Conservation (phyloP, 495 filamentous ascomycete species). For the Apiosordaria backusii region DNA sequence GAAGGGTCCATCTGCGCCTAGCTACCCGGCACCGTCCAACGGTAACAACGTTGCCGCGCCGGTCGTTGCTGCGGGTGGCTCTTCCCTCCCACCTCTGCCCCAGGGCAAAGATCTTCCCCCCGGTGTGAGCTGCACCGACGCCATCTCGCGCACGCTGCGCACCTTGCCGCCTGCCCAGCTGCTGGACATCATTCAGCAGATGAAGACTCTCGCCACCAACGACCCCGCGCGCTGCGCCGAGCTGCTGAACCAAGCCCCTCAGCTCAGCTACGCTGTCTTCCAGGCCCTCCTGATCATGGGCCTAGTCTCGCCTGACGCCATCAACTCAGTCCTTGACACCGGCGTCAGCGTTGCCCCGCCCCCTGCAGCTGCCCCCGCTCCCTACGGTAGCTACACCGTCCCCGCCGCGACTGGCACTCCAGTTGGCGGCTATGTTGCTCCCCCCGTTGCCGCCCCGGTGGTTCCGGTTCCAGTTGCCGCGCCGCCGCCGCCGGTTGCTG, state of each 20-base stretch:
- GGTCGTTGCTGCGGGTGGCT: conserved; percentile 31
- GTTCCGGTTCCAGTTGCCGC: conserved; percentile 18
- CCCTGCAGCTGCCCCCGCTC: conserved; percentile 20
- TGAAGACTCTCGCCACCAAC: conserved; percentile 78
- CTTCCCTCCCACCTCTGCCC: conserved; percentile 71
- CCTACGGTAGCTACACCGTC: conserved; percentile 50
- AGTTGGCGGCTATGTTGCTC: conserved; percentile 37
- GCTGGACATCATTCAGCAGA: conserved; percentile 89
- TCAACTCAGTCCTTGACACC: conserved; percentile 48
- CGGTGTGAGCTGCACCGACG: conserved; percentile 77
- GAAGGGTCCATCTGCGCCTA: background rate
- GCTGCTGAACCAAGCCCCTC: conserved; percentile 82
- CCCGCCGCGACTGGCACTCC: conserved; percentile 56
- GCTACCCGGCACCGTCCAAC: conserved; percentile 20
- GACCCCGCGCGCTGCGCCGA: conserved; percentile 85
- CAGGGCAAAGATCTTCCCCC: conserved; percentile 78
- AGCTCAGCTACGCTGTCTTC: conserved; percentile 94
- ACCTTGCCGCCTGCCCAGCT: conserved; percentile 84
- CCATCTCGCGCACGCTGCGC: conserved; percentile 83
- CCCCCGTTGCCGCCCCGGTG: conserved; percentile 34
- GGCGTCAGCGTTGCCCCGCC: conserved; percentile 22
- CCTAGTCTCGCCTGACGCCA: conserved; percentile 67
- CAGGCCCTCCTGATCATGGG: conserved; percentile 91
- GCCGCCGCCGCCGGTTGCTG: conserved; percentile 29
- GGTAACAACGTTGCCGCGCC: conserved; percentile 21